Evolutionary conservation across 768 basidiomycete species (phyloP).

Genomic region (Xerocomus potaroensis): DNA sequence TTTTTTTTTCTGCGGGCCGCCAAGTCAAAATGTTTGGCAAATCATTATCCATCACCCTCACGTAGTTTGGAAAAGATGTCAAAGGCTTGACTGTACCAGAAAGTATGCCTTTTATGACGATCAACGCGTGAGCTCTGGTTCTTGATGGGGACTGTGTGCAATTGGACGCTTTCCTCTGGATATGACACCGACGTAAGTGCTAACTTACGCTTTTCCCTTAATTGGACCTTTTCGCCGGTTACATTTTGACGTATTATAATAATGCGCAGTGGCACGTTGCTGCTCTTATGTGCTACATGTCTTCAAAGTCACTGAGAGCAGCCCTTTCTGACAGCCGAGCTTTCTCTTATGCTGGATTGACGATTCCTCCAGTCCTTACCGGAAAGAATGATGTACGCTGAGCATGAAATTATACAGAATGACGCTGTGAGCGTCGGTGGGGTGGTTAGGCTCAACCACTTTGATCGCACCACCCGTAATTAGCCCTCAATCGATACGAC

Average conservation of each 20-base stretch:
- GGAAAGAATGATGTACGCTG: slow-evolving; percentile 6
- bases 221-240: slow-evolving; percentile 1
- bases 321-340: slow-evolving; percentile 2
- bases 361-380: slow-evolving; percentile 4
- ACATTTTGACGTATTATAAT: slow-evolving; percentile 22
- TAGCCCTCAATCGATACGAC: slow-evolving; percentile 14
- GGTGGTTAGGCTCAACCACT: not conserved
- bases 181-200: slow-evolving; percentile 14
- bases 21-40: not conserved
- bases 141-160: slow-evolving; percentile 17
- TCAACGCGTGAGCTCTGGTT: slow-evolving; percentile 26
- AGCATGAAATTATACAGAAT: slow-evolving; percentile 5
- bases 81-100: slow-evolving; percentile 22
- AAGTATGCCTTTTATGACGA: slow-evolving; percentile 22
- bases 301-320: slow-evolving; percentile 1
- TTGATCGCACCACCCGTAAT: slow-evolving; percentile 2
- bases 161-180: slow-evolving; percentile 2
- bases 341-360: slow-evolving; percentile 8
- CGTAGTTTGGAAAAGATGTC: slow-evolving; percentile 13
- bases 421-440: not conserved
- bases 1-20: not conserved
- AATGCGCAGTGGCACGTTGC: slow-evolving; percentile 17
- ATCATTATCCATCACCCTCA: slow-evolving; percentile 3
- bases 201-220: slow-evolving; percentile 2
- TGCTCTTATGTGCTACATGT: not conserved